Conservation (phyloP, 2,329 filamentous ascomycete genomes). For the Alternaria postmessia region DNA sequence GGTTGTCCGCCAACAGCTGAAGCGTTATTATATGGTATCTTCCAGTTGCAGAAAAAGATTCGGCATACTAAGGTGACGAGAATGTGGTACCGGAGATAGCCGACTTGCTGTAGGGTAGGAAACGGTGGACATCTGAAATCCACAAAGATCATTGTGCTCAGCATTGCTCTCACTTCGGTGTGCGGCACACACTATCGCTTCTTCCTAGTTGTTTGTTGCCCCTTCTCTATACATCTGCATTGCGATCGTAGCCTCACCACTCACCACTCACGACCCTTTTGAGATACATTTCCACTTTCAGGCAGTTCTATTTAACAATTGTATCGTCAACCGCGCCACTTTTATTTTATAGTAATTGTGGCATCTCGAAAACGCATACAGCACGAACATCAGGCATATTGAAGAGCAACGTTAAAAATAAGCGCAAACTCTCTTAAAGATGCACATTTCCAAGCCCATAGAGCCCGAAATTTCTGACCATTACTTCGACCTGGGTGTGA, state of each 20-base stretch:
- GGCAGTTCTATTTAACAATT: too few relatives aligned
- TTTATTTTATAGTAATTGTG: too few relatives aligned
- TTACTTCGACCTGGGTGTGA: not conserved
- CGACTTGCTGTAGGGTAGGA: not conserved
- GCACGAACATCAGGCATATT: not conserved
- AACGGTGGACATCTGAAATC: too few relatives aligned
- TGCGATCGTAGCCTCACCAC: not conserved
- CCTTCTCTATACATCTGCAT: not conserved
- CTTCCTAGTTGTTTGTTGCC: not conserved
- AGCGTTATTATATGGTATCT: constrained; percentile 68
- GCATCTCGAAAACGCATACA: not conserved
- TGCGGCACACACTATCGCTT: not conserved
- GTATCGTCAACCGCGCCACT: too few relatives aligned
- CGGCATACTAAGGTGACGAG: constrained; percentile 63
- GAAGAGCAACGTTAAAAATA: not conserved
- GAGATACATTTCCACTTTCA: not conserved
- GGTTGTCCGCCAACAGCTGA: constrained; percentile 71
- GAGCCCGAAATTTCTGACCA: not conserved
- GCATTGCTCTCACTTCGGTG: not conserved
- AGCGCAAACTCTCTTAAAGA: not conserved
- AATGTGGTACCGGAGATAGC: constrained; percentile 65
- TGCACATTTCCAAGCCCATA: not conserved
- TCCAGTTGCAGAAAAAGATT: constrained; percentile 83
- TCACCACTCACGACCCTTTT: not conserved
- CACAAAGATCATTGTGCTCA: rapidly evolving